These are phyloP conservation scores for Pilaira anomala DNA, from an alignment of 192 early-diverging fungal species.

Conservation along the genomic window DNA sequence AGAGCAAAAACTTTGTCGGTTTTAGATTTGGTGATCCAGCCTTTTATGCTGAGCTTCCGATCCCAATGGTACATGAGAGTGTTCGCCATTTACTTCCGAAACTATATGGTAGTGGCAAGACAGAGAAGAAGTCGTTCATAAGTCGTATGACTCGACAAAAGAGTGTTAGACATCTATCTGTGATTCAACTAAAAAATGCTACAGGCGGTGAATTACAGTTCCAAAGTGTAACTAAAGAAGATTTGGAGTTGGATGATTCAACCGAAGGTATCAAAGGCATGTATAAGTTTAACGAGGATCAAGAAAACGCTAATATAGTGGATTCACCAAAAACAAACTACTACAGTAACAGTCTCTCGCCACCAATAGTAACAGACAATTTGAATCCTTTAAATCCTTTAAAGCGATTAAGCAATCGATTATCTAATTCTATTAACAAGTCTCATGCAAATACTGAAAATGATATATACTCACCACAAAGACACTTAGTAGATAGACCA, in stretches of 20 bases:
- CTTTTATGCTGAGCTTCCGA: slow-evolving; percentile 54
- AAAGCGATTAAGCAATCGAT: neutral
- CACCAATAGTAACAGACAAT: neutral
- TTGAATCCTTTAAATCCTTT: neutral
- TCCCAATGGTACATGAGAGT: slow-evolving; percentile 66
- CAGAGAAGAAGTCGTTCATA: slow-evolving; percentile 16
- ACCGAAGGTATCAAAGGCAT: slow-evolving; percentile 29
- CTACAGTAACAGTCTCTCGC: neutral
- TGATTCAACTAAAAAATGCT: slow-evolving; percentile 18
- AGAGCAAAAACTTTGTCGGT: slow-evolving; percentile 18
- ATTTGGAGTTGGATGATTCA: slow-evolving; percentile 36
- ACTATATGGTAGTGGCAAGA: slow-evolving; percentile 48
- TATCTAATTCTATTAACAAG: neutral
- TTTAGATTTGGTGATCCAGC: slow-evolving; percentile 69
- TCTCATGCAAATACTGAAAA: too few relatives aligned
- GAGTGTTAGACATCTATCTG: slow-evolving; percentile 25
- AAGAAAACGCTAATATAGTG: slow-evolving; percentile 6
- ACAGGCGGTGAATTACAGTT: slow-evolving; percentile 27
- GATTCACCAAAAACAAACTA: neutral
- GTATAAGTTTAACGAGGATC: slow-evolving; percentile 32
- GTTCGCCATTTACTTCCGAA: slow-evolving; percentile 60
- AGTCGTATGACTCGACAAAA: slow-evolving; percentile 33
- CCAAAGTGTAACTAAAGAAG: slow-evolving; percentile 32
- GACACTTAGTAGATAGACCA: neutral
- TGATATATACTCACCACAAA: slow-evolving; percentile 4